phyloP scores from a whole-genome alignment of 768 basidiomycete species.

The Mycena latifolia region DNA sequence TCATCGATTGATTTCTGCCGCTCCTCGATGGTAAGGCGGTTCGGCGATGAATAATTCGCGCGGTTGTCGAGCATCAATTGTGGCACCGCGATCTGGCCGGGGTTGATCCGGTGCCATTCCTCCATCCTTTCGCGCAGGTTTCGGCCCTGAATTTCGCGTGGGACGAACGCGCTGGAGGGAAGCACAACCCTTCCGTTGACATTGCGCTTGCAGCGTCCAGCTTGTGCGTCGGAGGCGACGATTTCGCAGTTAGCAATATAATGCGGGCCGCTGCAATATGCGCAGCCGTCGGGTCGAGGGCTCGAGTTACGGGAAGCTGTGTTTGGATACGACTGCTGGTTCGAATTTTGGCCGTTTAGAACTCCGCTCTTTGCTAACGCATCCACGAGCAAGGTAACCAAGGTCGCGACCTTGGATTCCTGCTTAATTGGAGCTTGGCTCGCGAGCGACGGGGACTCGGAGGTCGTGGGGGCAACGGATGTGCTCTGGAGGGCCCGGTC shows the following conservation, averaged over 20 bases:
- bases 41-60: too few relatives aligned
- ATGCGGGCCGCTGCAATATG: conserved; percentile 1
- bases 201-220: conserved; percentile 37
- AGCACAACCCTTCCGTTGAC: conserved; percentile 40
- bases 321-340: too few relatives aligned
- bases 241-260: background rate
- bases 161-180: conserved; percentile 33
- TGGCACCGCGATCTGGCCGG: conserved; percentile 24
- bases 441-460: too few relatives aligned
- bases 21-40: too few relatives aligned
- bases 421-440: too few relatives aligned
- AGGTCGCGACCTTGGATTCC: too few relatives aligned
- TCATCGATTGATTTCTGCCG: too few relatives aligned
- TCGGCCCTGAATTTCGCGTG: conserved; percentile 12
- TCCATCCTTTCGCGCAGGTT: conserved; percentile 20
- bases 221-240: background rate
- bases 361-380: too few relatives aligned
- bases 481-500: background rate
- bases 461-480: conserved; percentile 30
- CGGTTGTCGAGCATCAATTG: background rate
- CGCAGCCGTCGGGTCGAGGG: too few relatives aligned
- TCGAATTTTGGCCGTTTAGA: too few relatives aligned
- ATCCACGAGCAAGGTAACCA: too few relatives aligned
- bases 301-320: too few relatives aligned
- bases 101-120: conserved; percentile 29